Conservation (phyloP, 2,329 filamentous ascomycete genomes). For the Whalleya microplaca region DNA sequence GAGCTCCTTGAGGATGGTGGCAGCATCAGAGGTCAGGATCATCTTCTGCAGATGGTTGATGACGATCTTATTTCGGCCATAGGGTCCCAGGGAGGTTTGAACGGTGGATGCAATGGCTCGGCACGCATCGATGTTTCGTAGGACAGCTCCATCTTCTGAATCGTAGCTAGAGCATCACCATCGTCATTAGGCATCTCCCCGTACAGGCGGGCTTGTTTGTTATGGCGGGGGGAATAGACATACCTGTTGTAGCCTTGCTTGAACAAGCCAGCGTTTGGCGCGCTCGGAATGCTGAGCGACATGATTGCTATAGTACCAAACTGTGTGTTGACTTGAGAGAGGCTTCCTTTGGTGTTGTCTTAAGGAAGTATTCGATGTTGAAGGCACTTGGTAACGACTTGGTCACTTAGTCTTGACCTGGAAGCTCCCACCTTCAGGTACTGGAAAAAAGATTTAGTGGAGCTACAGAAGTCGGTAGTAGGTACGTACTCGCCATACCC, state of each 20-base stretch:
- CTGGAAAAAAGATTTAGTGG: not conserved
- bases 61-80: slow-evolving; percentile 98
- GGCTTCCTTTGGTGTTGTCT: not conserved
- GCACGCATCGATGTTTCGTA: slow-evolving; percentile 98
- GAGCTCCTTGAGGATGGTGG: slow-evolving; percentile 94
- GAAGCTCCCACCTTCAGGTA: not conserved
- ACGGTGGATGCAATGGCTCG: slow-evolving; percentile 94
- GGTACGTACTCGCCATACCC: slow-evolving; percentile 1
- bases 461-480: not conserved
- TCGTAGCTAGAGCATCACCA: slow-evolving; percentile 75
- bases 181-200: slow-evolving; percentile 30
- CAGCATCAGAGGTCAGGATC: slow-evolving; percentile 97
- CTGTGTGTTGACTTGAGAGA: not conserved
- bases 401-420: not conserved
- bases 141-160: slow-evolving; percentile 96
- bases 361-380: slow-evolving; percentile 2
- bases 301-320: slow-evolving; percentile 52
- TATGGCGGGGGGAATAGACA: slow-evolving; percentile 42
- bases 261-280: slow-evolving; percentile 91
- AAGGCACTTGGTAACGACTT: slow-evolving; percentile 6
- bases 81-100: slow-evolving; percentile 94
- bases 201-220: slow-evolving; percentile 18
- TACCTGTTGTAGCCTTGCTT: slow-evolving; percentile 97
- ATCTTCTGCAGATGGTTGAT: slow-evolving; percentile 99
- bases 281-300: slow-evolving; percentile 95